Percentiles rank a stretch among this genome's conserved stretches.
These are phyloP conservation scores for Vigna radiata DNA, from an alignment of 306 rosid genomes.

Conservation along the genomic window DNA sequence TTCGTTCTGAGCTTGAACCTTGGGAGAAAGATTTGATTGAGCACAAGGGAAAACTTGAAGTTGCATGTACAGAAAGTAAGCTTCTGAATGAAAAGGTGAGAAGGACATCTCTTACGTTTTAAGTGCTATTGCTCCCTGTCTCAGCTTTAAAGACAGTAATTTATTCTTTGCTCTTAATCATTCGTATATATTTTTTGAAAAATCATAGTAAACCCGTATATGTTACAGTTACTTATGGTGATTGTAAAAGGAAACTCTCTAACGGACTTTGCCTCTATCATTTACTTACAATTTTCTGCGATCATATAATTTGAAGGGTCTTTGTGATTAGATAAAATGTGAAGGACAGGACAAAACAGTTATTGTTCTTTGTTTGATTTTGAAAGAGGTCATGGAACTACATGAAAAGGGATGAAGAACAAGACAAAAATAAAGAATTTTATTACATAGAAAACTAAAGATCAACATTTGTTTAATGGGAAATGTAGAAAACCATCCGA, in stretches of 20 bases:
- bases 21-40: conserved; percentile 93
- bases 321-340: neutral
- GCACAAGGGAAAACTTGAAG: conserved; percentile 92
- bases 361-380: conserved; percentile 1
- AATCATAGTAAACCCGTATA: neutral
- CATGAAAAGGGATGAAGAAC: neutral
- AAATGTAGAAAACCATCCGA: too few species aligned
- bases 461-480: neutral
- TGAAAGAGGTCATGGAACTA: neutral
- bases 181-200: neutral
- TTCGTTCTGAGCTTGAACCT: conserved; percentile 91
- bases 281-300: conserved; percentile 1
- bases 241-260: neutral
- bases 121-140: conserved; percentile 19
- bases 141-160: conserved; percentile 22
- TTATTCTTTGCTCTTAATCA: neutral
- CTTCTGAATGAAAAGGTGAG: conserved; percentile 86
- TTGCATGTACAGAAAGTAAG: conserved; percentile 74
- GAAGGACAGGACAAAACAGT: neutral
- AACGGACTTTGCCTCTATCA: neutral
- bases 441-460: neutral
- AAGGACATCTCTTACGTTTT: conserved; percentile 30
- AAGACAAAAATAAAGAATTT: neutral
- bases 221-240: neutral
- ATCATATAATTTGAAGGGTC: neutral